Evolutionary conservation across 1,284 basidiomycete genomes (phyloP).

Genomic region (Sporisorium sorghi): DNA sequence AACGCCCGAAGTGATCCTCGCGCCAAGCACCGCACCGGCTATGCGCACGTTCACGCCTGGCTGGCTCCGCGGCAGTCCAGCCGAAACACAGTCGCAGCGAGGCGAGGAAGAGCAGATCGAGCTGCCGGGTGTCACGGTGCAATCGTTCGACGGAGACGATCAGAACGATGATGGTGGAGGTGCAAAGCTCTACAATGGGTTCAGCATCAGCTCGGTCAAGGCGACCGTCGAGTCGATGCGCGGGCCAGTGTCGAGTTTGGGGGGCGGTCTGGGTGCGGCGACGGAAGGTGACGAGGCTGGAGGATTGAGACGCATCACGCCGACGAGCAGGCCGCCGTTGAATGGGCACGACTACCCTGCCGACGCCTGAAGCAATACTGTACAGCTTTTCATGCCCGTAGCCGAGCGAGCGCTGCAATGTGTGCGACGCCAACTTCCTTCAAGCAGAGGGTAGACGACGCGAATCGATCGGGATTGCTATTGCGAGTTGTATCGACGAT

Average conservation of each 20-base stretch:
- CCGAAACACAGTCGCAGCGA: background rate
- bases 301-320: constrained; percentile 50
- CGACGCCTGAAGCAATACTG: background rate
- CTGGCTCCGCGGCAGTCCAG: constrained; percentile 21
- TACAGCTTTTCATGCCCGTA: background rate
- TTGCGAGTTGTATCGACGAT: background rate
- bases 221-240: constrained; percentile 63
- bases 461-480: background rate
- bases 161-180: constrained; percentile 17
- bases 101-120: constrained; percentile 31
- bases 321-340: constrained; percentile 55
- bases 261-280: background rate
- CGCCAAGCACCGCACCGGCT: constrained; percentile 28
- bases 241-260: constrained; percentile 28
- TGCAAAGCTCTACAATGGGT: constrained; percentile 41
- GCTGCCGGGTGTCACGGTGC: constrained; percentile 60
- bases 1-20: constrained; percentile 43
- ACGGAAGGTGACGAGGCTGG: constrained; percentile 10
- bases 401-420: no score
- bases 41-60: constrained; percentile 26
- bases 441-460: background rate
- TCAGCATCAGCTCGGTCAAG: constrained; percentile 63
- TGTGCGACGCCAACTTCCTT: no score
- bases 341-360: constrained; percentile 20
- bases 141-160: constrained; percentile 51